phyloP scores from a whole-genome alignment of 2,329 filamentous ascomycete genomes.

The Stachybotrys chartarum region DNA sequence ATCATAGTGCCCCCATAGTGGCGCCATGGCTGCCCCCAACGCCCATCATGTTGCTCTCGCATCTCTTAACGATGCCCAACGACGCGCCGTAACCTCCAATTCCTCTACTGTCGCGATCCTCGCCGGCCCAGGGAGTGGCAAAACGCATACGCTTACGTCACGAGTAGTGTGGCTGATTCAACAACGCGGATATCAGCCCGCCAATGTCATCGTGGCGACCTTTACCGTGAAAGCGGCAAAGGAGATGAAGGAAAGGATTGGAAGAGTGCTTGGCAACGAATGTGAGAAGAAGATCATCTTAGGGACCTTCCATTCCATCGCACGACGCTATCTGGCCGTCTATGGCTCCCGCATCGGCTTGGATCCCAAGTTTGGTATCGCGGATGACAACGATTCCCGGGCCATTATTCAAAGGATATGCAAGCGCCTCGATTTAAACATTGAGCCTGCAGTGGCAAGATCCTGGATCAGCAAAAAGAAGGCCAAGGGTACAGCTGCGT shows the following conservation, averaged over 20 bases:
- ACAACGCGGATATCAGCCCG: constrained; percentile 63
- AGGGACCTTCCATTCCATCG: constrained; percentile 92
- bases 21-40: constrained; percentile 17
- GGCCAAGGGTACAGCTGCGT: constrained; percentile 43
- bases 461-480: constrained; percentile 69
- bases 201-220: constrained; percentile 89
- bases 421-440: constrained; percentile 59
- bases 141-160: constrained; percentile 91
- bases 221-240: constrained; percentile 93
- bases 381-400: constrained; percentile 73
- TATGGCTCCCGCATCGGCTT: constrained; percentile 85
- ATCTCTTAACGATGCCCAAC: constrained; percentile 48
- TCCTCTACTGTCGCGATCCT: constrained; percentile 56
- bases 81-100: constrained; percentile 45
- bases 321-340: constrained; percentile 71
- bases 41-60: constrained; percentile 27
- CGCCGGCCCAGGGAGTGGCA: constrained; percentile 67
- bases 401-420: constrained; percentile 77
- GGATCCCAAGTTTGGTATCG: constrained; percentile 79
- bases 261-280: constrained; percentile 70
- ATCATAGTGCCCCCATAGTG: constrained; percentile 8
- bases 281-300: constrained; percentile 71
- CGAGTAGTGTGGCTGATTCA: constrained; percentile 84
- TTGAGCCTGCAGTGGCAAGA: constrained; percentile 66
- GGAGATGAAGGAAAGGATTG: constrained; percentile 89